Conservation (phyloP, 305 asterid genomes). For the Solanum hybrid region DNA sequence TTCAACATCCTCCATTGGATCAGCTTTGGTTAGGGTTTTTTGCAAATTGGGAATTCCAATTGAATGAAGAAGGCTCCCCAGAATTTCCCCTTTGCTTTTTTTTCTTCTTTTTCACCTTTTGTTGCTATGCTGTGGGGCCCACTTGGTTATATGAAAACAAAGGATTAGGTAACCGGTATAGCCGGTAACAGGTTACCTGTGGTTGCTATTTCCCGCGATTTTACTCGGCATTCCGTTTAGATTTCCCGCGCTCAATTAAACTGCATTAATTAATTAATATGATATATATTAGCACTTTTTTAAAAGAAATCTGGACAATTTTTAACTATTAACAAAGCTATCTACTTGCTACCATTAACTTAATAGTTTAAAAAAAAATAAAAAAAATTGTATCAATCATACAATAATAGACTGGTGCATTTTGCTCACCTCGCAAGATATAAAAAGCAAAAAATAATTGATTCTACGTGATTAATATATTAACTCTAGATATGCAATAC, state of each 20-base stretch:
- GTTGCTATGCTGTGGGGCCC: background rate
- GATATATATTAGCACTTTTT: background rate
- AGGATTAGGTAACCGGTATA: slow-evolving; percentile 14
- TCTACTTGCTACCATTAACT: no score
- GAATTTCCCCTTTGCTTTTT: background rate
- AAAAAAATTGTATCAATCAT: no score
- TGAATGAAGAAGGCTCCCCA: background rate
- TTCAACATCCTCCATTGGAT: slow-evolving; percentile 13
- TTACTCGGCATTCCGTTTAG: slow-evolving; percentile 2
- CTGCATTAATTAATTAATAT: background rate
- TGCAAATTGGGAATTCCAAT: background rate
- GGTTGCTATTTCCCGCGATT: slow-evolving; percentile 32
- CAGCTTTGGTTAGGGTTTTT: slow-evolving; percentile 20
- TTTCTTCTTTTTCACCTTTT: background rate
- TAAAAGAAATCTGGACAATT: no score
- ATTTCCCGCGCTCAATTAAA: slow-evolving; percentile 28
- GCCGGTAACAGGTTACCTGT: slow-evolving; percentile 29
- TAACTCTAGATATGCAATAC: no score
- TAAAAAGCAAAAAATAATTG: no score
- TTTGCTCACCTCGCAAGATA: no score
- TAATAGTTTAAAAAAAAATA: no score
- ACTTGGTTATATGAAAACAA: background rate
- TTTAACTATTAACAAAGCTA: no score
- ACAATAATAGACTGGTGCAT: no score
- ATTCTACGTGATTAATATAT: no score